These are phyloP conservation scores for Crataegus laevigata DNA, from an alignment of 306 rosid species.

Conservation along the genomic window DNA sequence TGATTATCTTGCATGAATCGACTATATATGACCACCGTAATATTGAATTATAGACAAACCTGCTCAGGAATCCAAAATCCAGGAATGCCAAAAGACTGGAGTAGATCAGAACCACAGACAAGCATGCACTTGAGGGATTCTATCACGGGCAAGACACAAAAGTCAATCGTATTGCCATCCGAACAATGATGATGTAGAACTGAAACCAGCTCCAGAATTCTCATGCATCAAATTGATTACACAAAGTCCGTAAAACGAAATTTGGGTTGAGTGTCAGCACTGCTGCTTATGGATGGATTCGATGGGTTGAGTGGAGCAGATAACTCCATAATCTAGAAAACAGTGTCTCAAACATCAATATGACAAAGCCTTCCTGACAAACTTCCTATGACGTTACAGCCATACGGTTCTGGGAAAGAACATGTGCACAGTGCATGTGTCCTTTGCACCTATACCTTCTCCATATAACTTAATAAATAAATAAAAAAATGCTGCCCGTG, in stretches of 20 bases:
- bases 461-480: not conserved
- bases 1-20: not conserved
- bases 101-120: constrained; percentile 90
- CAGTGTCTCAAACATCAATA: not conserved
- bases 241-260: not conserved
- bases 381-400: not conserved
- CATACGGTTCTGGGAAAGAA: not conserved
- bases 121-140: constrained; percentile 82
- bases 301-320: not conserved
- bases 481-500: not conserved
- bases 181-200: not conserved
- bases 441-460: not conserved
- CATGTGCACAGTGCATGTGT: not conserved
- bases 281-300: not conserved
- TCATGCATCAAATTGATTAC: not conserved
- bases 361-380: not conserved
- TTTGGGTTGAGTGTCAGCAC: not conserved
- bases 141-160: constrained; percentile 28
- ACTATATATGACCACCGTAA: not conserved
- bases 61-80: constrained; percentile 72
- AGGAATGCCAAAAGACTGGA: constrained; percentile 68
- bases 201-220: not conserved
- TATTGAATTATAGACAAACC: constrained; percentile 25
- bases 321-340: not conserved
- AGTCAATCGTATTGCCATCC: not conserved